These are phyloP conservation scores for Exophiala viscosa DNA, from an alignment of 2,329 filamentous ascomycete genomes.

Conservation along the genomic window DNA sequence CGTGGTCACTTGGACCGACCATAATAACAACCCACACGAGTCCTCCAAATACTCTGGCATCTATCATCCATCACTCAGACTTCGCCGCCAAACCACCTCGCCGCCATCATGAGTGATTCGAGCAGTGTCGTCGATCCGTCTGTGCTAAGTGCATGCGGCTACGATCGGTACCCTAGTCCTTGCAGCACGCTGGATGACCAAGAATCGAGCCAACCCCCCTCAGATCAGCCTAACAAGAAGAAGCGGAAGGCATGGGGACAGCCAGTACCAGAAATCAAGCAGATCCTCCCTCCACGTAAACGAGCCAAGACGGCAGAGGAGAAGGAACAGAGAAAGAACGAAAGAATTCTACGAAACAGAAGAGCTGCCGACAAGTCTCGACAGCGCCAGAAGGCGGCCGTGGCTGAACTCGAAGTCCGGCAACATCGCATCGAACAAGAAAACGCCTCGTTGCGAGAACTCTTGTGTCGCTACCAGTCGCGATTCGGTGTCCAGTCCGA, in stretches of 20 bases:
- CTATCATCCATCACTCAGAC: neutral
- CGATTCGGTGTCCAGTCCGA: slow-evolving; percentile 32
- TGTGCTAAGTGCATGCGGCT: slow-evolving; percentile 13
- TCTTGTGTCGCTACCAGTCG: slow-evolving; percentile 58
- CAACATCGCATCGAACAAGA: slow-evolving; percentile 64
- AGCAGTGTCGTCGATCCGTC: slow-evolving; percentile 19
- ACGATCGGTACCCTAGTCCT: slow-evolving; percentile 24
- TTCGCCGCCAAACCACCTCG: neutral
- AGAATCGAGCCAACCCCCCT: slow-evolving; percentile 13
- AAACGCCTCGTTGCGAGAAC: slow-evolving; percentile 66
- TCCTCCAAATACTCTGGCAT: slow-evolving; percentile 12
- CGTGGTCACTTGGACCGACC: slow-evolving; percentile 23
- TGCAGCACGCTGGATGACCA: slow-evolving; percentile 21
- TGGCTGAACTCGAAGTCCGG: slow-evolving; percentile 72
- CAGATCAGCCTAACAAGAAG: slow-evolving; percentile 49
- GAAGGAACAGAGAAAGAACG: slow-evolving; percentile 95
- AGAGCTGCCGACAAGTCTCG: slow-evolving; percentile 94
- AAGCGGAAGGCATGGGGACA: slow-evolving; percentile 99
- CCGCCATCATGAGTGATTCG: slow-evolving; percentile 18
- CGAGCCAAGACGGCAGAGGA: slow-evolving; percentile 98
- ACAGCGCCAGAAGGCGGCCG: slow-evolving; percentile 85
- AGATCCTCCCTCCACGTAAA: slow-evolving; percentile 57
- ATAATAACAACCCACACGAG: slow-evolving; percentile 7
- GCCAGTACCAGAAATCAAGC: slow-evolving; percentile 90
- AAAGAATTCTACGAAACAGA: slow-evolving; percentile 93